Percentiles rank a stretch among this genome's conserved stretches.
Evolutionary conservation across 2,329 filamentous ascomycete species (phyloP).

Genomic region (Diaporthe ilicicola): DNA sequence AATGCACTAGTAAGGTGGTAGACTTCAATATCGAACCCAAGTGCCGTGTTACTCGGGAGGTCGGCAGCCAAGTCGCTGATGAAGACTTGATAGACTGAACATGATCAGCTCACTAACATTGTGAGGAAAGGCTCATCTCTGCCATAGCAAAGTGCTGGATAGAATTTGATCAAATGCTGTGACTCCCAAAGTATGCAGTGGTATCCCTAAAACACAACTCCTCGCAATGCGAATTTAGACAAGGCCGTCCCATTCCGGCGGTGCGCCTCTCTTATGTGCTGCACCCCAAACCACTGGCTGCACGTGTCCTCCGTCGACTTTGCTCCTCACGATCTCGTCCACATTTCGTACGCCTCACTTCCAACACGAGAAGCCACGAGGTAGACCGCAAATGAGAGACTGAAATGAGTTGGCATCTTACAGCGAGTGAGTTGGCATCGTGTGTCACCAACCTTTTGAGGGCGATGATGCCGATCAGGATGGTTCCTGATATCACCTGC

Average conservation of each 20-base stretch:
- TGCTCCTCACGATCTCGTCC: neutral
- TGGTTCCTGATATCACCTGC: neutral
- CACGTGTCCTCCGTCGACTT: neutral
- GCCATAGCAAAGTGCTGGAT: neutral
- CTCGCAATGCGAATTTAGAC: slow-evolving; percentile 22
- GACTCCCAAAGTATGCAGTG: slow-evolving; percentile 29
- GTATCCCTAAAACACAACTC: slow-evolving; percentile 20
- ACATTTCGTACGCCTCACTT: neutral
- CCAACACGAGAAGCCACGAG: slow-evolving; percentile 27
- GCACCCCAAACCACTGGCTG: neutral
- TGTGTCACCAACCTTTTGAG: slow-evolving; percentile 21
- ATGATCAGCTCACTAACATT: neutral
- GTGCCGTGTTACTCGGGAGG: neutral
- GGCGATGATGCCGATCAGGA: neutral
- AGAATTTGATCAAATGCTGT: slow-evolving; percentile 15
- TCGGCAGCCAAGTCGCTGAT: neutral
- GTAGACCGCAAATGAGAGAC: slow-evolving; percentile 9
- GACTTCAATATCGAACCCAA: neutral
- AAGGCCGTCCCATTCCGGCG: neutral
- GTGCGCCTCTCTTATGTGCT: neutral
- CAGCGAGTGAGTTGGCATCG: neutral
- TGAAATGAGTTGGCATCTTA: neutral
- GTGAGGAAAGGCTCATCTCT: neutral
- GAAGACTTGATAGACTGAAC: neutral
- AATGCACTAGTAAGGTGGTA: too few relatives aligned